Conservation (phyloP, 2,329 filamentous ascomycete species). For the Capronia coronata region DNA sequence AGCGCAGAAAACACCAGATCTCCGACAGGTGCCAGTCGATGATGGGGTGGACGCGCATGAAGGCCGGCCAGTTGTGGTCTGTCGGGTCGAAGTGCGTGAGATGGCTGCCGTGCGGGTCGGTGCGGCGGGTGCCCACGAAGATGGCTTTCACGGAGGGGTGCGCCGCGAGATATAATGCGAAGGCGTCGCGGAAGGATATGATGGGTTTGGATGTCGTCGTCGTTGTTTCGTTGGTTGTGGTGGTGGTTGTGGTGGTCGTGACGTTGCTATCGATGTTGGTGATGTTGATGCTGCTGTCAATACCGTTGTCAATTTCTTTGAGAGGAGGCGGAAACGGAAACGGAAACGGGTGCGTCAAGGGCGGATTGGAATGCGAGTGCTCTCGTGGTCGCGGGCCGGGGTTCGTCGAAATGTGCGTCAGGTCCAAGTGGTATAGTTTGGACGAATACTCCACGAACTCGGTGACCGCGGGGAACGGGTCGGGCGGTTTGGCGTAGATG, state of each 20-base stretch:
- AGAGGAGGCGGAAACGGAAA: not conserved
- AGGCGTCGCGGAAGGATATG: slow-evolving; percentile 65
- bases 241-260: not conserved
- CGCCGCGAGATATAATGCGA: slow-evolving; percentile 62
- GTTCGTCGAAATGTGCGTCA: slow-evolving; percentile 64
- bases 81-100: slow-evolving; percentile 80
- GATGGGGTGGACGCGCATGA: slow-evolving; percentile 90
- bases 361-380: slow-evolving; percentile 23
- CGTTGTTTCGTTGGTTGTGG: not conserved
- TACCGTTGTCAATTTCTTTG: not conserved
- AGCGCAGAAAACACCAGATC: slow-evolving; percentile 74
- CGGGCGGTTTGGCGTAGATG: slow-evolving; percentile 79
- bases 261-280: too few relatives aligned
- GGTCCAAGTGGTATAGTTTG: slow-evolving; percentile 63
- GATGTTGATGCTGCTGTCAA: not conserved
- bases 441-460: slow-evolving; percentile 67
- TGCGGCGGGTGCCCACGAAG: slow-evolving; percentile 80
- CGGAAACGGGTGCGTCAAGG: slow-evolving; percentile 8
- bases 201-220: slow-evolving; percentile 12
- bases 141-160: slow-evolving; percentile 61
- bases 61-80: slow-evolving; percentile 80
- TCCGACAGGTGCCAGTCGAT: slow-evolving; percentile 97
- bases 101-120: slow-evolving; percentile 78
- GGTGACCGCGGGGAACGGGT: slow-evolving; percentile 82
- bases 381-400: slow-evolving; percentile 35